Conservation (phyloP, 202 grass and related monocot species). For the Panicum hallii region DNA sequence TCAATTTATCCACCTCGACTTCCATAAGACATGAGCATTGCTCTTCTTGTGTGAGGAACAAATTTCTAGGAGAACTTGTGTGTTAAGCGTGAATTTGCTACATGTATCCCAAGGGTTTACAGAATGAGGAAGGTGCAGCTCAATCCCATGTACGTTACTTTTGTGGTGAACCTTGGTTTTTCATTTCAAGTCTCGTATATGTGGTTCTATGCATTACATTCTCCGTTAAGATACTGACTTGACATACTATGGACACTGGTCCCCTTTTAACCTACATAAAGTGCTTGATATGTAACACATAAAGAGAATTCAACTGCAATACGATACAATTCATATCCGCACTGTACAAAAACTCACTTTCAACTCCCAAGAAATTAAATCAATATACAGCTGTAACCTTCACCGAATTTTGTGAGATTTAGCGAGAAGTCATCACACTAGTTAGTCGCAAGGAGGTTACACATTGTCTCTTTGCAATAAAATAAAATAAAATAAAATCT, state of each 20-base stretch:
- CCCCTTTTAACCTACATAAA: neutral
- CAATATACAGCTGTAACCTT: slow-evolving; percentile 29
- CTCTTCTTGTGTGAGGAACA: neutral
- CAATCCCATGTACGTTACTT: neutral
- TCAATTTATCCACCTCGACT: neutral
- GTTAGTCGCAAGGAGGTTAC: slow-evolving; percentile 32
- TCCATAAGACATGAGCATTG: neutral
- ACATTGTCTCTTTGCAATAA: slow-evolving; percentile 28
- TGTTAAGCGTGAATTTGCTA: neutral
- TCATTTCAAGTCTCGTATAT: neutral
- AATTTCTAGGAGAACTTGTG: neutral
- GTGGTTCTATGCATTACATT: neutral
- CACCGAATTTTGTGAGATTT: neutral
- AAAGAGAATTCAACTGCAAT: neutral
- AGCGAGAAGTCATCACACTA: neutral
- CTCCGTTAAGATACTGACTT: neutral
- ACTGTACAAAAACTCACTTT: slow-evolving; percentile 29
- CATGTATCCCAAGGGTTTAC: neutral
- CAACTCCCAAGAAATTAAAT: slow-evolving; percentile 5
- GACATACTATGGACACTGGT: neutral
- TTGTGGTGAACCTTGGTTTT: neutral
- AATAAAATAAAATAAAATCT: neutral
- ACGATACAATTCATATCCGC: neutral
- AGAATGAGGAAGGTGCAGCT: neutral
- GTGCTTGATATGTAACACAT: neutral